Conservation (phyloP, 257 asterid species). For the Ocimum tenuiflorum region DNA sequence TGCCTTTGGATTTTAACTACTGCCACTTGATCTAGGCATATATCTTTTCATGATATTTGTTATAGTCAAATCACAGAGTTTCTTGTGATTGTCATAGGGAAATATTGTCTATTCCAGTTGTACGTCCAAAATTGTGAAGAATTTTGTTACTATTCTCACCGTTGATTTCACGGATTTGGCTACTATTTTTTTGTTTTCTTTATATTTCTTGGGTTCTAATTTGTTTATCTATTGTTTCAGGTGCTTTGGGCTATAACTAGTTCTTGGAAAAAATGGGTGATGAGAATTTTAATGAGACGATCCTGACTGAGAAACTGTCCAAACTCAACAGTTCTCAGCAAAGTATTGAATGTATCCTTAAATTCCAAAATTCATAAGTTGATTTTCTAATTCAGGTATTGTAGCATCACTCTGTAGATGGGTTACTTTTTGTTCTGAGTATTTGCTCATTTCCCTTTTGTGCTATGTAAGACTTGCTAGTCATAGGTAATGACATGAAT, state of each 20-base stretch:
- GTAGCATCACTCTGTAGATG: neutral
- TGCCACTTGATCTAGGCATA: neutral
- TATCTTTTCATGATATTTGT: too few relatives aligned
- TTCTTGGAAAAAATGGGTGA: conserved; percentile 48
- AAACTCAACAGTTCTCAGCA: conserved; percentile 94
- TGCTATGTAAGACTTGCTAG: neutral
- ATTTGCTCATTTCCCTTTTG: neutral
- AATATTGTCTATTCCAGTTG: neutral
- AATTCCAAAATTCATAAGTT: neutral
- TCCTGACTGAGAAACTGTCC: conserved; percentile 67
- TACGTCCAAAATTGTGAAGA: neutral
- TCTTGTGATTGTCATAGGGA: neutral
- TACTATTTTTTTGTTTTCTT: neutral
- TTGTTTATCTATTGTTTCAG: conserved; percentile 26
- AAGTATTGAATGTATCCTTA: conserved; percentile 93
- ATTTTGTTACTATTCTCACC: neutral
- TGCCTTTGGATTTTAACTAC: neutral
- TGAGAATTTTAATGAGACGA: conserved; percentile 48
- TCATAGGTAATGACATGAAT: neutral
- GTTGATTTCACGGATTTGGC: neutral
- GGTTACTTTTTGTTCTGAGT: conserved; percentile 1
- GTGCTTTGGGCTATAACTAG: conserved; percentile 11
- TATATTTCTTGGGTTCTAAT: neutral
- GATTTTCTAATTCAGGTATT: neutral
- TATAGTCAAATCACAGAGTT: neutral